Evolutionary conservation across 1,284 basidiomycete genomes (phyloP), one percentile per base, ranked within the genome.

Genomic region (Boletus smithii): DNA sequence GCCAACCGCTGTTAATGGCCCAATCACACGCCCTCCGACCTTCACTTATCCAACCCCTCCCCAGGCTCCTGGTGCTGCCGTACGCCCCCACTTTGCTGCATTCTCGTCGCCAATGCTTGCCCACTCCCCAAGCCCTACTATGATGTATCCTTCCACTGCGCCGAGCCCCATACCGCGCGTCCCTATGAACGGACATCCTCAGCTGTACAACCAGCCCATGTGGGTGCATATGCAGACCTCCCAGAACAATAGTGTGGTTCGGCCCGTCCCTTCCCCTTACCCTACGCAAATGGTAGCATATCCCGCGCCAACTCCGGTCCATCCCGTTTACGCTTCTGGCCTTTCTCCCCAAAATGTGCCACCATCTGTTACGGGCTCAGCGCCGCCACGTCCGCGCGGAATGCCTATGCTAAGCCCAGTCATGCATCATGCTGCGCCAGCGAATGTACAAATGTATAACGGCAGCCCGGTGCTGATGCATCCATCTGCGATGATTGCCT

Each of bases 391-490:
- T 32, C 75, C 75, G 24, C 71, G 66, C 60, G 68, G 67, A 61
- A 65, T 73, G 57, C 54, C 68, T 20, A 65, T 85, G 65, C 77
- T 86, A 67, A 88, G 85, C 60, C 86, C 86, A n/a, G 76, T 76
- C 13, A 73, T 87, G 69, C 65, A 76, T 31, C 80, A 80, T 60
- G 74, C 80, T 17, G 70, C 66, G 24, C 68, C 76, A 61, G 46
- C 54, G 44, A 57, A 66, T 55, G 53, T 63, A 62, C 38, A 55
- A 11, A 80, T 86, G 76, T 88, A 86, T 62, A 69, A 73, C 6
- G 70, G 74, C 29, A 88, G 83, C 58, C 86, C 86, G 8, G 79
- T 81, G 29, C 64, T 88, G 62, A 75, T 88, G 70, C 83, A 79
- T 54, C 68, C 80, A 8, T 69, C 73, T 20, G 59, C 68, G 33